These are phyloP conservation scores for Colletotrichum neosansevieriae DNA, from an alignment of 2,329 filamentous ascomycete species.

Conservation along the genomic window DNA sequence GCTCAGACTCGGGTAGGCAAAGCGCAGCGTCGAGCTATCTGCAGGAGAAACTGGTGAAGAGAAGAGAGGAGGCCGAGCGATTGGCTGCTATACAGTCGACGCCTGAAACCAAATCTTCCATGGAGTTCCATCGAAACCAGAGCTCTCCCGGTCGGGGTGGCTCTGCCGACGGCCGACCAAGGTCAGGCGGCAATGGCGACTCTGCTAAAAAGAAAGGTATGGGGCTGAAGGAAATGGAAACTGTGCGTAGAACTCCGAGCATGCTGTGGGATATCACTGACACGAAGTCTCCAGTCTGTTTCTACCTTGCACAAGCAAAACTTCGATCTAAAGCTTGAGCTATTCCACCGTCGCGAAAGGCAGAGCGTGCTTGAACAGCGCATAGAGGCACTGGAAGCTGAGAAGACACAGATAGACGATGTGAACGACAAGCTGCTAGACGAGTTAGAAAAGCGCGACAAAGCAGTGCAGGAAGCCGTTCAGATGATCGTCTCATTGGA, in stretches of 20 bases:
- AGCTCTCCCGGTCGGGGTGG: slow-evolving; percentile 56
- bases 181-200: slow-evolving; percentile 58
- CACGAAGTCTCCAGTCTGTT: slow-evolving; percentile 61
- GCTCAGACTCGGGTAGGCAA: slow-evolving; percentile 55
- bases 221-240: slow-evolving; percentile 76
- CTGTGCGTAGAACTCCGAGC: slow-evolving; percentile 54
- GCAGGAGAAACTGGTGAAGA: slow-evolving; percentile 66
- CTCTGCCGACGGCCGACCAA: slow-evolving; percentile 52
- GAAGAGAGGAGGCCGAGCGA: slow-evolving; percentile 62
- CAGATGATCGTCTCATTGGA: slow-evolving; percentile 76
- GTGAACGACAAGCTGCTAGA: slow-evolving; percentile 69
- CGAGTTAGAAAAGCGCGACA: slow-evolving; percentile 76
- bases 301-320: slow-evolving; percentile 81
- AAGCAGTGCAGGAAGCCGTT: slow-evolving; percentile 78
- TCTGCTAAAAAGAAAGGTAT: slow-evolving; percentile 63
- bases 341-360: slow-evolving; percentile 76
- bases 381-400: slow-evolving; percentile 65
- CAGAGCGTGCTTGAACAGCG: slow-evolving; percentile 70
- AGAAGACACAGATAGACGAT: slow-evolving; percentile 66
- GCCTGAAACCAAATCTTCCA: slow-evolving; percentile 53
- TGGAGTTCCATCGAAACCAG: slow-evolving; percentile 52
- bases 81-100: slow-evolving; percentile 51
- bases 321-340: slow-evolving; percentile 80
- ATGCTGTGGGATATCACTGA: slow-evolving; percentile 22
- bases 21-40: slow-evolving; percentile 63